These are phyloP conservation scores for Elsinoe necatrix DNA, from an alignment of 2,329 filamentous ascomycete species.

Conservation along the genomic window DNA sequence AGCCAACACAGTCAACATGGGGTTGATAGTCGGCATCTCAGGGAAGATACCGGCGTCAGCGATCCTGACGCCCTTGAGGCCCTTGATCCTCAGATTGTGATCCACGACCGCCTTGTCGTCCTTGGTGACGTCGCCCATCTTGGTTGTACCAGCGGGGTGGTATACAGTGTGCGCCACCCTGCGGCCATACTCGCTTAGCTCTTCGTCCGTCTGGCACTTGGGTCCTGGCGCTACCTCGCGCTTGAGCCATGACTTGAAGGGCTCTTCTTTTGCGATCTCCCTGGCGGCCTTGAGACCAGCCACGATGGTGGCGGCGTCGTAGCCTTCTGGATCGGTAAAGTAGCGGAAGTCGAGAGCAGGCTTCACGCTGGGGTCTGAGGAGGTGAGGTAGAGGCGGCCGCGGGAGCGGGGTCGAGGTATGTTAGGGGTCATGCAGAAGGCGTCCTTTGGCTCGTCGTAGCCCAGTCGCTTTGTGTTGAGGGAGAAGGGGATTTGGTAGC, in stretches of 20 bases:
- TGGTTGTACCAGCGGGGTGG: conserved; percentile 80
- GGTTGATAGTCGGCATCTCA: conserved; percentile 78
- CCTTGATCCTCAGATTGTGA: conserved; percentile 60
- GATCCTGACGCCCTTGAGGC: conserved; percentile 65
- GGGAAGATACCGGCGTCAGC: conserved; percentile 85
- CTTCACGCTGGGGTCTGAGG: conserved; percentile 65
- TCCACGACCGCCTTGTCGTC: conserved; percentile 76
- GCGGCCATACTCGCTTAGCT: conserved; percentile 71
- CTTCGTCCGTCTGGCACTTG: conserved; percentile 65
- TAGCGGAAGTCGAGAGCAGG: conserved; percentile 82
- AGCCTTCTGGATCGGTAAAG: conserved; percentile 78
- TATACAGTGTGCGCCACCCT: conserved; percentile 81
- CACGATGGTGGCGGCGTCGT: conserved; percentile 74
- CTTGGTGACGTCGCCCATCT: conserved; percentile 68
- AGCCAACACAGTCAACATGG: conserved; percentile 79
- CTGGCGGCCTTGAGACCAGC: conserved; percentile 70
- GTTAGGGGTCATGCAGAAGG: conserved; percentile 91
- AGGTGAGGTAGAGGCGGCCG: conserved; percentile 69
- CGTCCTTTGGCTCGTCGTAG: conserved; percentile 61
- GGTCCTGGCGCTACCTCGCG: conserved; percentile 72
- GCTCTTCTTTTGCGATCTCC: conserved; percentile 62
- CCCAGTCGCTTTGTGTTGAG: conserved; percentile 74
- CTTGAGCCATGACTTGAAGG: conserved; percentile 78
- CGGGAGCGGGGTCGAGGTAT: conserved; percentile 74
- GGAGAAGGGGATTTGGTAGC: conserved; percentile 89